Base-by-base conservation (phyloP, 2,329 filamentous ascomycete genomes). In the Triangularia setosa region DNA sequence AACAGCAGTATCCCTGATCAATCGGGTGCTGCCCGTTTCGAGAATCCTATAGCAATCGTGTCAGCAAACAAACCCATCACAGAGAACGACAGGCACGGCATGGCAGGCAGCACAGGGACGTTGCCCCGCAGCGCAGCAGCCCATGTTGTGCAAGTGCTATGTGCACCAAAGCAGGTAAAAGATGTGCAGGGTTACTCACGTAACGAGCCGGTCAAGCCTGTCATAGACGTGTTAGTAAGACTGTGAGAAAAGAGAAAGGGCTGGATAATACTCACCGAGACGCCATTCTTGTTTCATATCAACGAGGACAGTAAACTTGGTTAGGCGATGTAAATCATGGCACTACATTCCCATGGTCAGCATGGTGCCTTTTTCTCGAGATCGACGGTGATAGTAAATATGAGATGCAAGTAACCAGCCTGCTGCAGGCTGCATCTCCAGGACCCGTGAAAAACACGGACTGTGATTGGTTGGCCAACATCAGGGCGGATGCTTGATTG, bases 1-100 rank as follows among this genome's bases (percentile, higher is more conserved):
- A 67, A 96, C 95, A 67, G 95, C 96, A 68, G 95, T 99, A 75
- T 97, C 96, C 71, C 96, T 90, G 75, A 99, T 98, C 70, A 99
- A 84, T 75, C 90, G 90, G 66, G 95, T 99, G 79, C 94, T 98
- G 72, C 95, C 95, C 64, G 95, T 98, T 84, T 99, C 95, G 72
- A 99, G 88, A 75, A 99, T 87, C 69, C 93, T 97, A 77, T 60
- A 64, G 61, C 44, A 60, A 27, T 60, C 4, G 18, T n/a, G 66
- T 72, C 64, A 71, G 69, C 30, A 12, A 27, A 61, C 27, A 28
- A 48, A 21, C n/a, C 40, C 16, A 48, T 48, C 40, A 48, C 40
- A 23, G 14, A 48, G 40, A 14, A 25, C 24, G 5, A 63, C 23
- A 61, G 59, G 21, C 30, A 58, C 24, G 2, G 28, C 58, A 62